Percentiles rank a stretch among this genome's conserved stretches.
These are phyloP conservation scores for Buxus sempervirens DNA, from an alignment of 164 flowering plant genomes.

Conservation along the genomic window DNA sequence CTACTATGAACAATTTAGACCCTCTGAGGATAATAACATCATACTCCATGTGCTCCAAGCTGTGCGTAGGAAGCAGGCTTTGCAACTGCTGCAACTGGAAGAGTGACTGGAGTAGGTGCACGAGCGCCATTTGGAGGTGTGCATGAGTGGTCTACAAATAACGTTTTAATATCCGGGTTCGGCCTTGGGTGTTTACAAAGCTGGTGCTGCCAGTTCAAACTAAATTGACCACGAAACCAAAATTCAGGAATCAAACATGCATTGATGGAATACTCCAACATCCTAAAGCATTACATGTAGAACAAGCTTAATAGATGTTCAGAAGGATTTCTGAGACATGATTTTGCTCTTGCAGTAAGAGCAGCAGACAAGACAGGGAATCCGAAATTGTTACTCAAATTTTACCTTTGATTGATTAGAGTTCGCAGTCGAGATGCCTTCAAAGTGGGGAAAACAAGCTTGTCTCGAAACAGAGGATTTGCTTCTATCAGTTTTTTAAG, in stretches of 20 bases:
- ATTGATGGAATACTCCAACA: not conserved
- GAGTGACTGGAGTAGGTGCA: slow-evolving; percentile 63
- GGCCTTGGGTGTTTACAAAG: slow-evolving; percentile 88
- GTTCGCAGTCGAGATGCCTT: slow-evolving; percentile 77
- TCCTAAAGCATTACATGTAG: too few species aligned
- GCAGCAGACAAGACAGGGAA: not conserved
- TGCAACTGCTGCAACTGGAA: slow-evolving; percentile 66
- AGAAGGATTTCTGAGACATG: not conserved
- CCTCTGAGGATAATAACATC: slow-evolving; percentile 15
- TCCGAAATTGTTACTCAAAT: not conserved
- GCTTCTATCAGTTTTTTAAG: slow-evolving; percentile 86
- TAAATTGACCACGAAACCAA: slow-evolving; percentile 26
- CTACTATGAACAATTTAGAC: slow-evolving; percentile 2
- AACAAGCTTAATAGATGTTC: not conserved
- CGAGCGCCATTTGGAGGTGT: slow-evolving; percentile 77
- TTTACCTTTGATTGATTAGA: slow-evolving; percentile 86
- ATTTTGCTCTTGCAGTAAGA: not conserved
- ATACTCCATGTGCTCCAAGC: slow-evolving; percentile 78
- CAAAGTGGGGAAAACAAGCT: slow-evolving; percentile 71
- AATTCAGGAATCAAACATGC: slow-evolving; percentile 11
- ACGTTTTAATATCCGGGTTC: slow-evolving; percentile 92
- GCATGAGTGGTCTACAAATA: slow-evolving; percentile 82
- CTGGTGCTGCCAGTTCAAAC: slow-evolving; percentile 98
- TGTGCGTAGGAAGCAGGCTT: slow-evolving; percentile 62
- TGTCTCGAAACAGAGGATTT: slow-evolving; percentile 88